Conservation (phyloP, 345 rosid genomes). For the Corymbia maculata region DNA sequence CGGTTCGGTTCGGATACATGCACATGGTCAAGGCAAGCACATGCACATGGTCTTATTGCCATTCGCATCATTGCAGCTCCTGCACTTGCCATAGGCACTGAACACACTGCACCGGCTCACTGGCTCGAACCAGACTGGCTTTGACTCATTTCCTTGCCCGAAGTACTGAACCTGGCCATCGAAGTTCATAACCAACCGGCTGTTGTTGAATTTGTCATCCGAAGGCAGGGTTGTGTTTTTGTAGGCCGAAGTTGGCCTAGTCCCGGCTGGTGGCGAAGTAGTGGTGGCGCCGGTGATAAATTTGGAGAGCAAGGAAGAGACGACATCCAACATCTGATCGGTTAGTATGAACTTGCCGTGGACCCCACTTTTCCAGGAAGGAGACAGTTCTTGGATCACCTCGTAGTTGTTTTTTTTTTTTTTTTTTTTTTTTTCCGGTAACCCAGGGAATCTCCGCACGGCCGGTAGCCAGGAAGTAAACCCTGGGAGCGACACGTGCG, state of each 20-base stretch:
- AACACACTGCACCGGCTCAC: neutral
- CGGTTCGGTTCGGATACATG: too few relatives aligned
- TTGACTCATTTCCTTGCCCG: neutral
- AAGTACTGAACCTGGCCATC: slow-evolving; percentile 12
- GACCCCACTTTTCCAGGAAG: neutral
- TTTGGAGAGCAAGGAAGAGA: neutral
- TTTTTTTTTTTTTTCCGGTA: too few relatives aligned
- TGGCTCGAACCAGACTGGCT: slow-evolving; percentile 12
- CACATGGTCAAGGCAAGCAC: too few relatives aligned
- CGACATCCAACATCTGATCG: neutral
- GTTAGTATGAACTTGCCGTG: neutral
- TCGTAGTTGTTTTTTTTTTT: too few relatives aligned
- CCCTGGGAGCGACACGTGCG: too few relatives aligned
- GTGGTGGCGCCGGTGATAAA: neutral
- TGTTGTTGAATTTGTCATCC: too few relatives aligned
- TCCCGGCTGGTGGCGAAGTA: too few relatives aligned
- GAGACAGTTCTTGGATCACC: neutral
- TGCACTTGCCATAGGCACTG: neutral
- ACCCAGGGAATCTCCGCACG: too few relatives aligned
- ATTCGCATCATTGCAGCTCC: slow-evolving; percentile 8
- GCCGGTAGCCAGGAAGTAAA: too few relatives aligned
- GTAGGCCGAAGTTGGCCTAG: neutral
- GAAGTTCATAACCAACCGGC: slow-evolving; percentile 13
- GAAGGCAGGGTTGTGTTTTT: neutral
- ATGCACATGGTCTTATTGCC: slow-evolving; percentile 3